Evolutionary conservation across 2,329 filamentous ascomycete species (phyloP).

Genomic region (Sphaerostilbella broomeana): DNA sequence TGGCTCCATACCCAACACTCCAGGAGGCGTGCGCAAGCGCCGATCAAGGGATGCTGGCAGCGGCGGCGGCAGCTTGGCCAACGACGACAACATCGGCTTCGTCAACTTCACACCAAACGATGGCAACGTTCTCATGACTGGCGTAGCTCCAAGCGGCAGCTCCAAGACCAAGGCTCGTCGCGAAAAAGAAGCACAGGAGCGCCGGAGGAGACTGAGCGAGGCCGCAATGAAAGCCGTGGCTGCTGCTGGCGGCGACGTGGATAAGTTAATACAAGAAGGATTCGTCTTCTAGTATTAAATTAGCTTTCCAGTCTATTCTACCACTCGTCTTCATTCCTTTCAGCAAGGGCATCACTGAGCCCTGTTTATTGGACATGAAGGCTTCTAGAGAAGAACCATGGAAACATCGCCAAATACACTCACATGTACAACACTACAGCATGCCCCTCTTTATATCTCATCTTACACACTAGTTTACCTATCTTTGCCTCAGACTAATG

Average conservation of each 20-base stretch:
- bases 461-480: too few species aligned
- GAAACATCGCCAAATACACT: too few species aligned
- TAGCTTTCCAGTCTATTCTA: too few species aligned
- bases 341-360: too few species aligned
- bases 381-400: too few species aligned
- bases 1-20: slow-evolving; percentile 32
- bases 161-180: slow-evolving; percentile 91
- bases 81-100: slow-evolving; percentile 50
- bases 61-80: slow-evolving; percentile 20
- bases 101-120: slow-evolving; percentile 88
- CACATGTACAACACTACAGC: too few species aligned
- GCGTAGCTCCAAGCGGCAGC: slow-evolving; percentile 85
- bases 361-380: too few species aligned
- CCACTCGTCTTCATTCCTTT: background rate
- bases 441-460: too few species aligned
- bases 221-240: slow-evolving; percentile 62
- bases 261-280: slow-evolving; percentile 45
- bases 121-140: slow-evolving; percentile 70
- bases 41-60: slow-evolving; percentile 31
- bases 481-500: too few species aligned
- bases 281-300: slow-evolving; percentile 37
- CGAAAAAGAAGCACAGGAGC: slow-evolving; percentile 80
- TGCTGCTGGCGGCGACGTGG: slow-evolving; percentile 63
- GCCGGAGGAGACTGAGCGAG: slow-evolving; percentile 60
- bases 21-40: slow-evolving; percentile 34